A percentile compares a stretch with the other conserved stretches of the same genome.
Conservation (phyloP, 1,284 basidiomycete genomes). For the Wolfiporia cocos region DNA sequence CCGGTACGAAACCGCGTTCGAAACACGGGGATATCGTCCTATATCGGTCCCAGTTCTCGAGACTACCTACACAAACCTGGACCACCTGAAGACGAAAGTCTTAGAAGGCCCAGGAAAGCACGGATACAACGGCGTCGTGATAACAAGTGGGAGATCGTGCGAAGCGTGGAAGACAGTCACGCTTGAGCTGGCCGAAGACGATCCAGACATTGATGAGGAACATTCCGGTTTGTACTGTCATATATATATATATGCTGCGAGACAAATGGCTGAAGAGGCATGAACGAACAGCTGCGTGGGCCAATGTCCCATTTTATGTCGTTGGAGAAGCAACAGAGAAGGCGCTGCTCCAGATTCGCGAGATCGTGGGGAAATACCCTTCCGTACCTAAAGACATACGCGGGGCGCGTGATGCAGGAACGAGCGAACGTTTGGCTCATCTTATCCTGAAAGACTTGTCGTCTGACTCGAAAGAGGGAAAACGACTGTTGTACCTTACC, state of each 20-base stretch:
- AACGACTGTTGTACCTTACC: conserved; percentile 59
- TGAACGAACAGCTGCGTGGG: conserved; percentile 35
- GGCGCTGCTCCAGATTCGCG: conserved; percentile 33
- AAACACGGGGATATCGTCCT: conserved; percentile 32
- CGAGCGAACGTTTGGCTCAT: conserved; percentile 55
- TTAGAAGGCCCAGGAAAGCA: conserved; percentile 27
- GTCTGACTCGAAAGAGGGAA: conserved; percentile 3
- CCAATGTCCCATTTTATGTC: conserved; percentile 60
- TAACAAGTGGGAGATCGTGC: conserved; percentile 68
- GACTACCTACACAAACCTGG: conserved; percentile 46
- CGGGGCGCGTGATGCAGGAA: conserved; percentile 54
- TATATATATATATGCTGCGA: neutral
- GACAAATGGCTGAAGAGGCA: neutral
- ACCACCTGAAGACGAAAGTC: conserved; percentile 39
- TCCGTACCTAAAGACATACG: conserved; percentile 38
- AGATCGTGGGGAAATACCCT: conserved; percentile 22
- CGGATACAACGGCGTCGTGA: conserved; percentile 50
- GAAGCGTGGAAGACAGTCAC: conserved; percentile 47
- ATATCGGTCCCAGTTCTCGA: conserved; percentile 63
- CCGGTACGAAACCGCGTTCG: conserved; percentile 21
- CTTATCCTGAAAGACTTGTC: conserved; percentile 50
- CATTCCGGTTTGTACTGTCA: neutral
- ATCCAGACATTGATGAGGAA: neutral
- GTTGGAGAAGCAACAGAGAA: conserved; percentile 62
- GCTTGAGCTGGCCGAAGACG: conserved; percentile 12